Evolutionary conservation across 2,329 filamentous ascomycete species (phyloP).

Genomic region (Mycocentrospora acerina): DNA sequence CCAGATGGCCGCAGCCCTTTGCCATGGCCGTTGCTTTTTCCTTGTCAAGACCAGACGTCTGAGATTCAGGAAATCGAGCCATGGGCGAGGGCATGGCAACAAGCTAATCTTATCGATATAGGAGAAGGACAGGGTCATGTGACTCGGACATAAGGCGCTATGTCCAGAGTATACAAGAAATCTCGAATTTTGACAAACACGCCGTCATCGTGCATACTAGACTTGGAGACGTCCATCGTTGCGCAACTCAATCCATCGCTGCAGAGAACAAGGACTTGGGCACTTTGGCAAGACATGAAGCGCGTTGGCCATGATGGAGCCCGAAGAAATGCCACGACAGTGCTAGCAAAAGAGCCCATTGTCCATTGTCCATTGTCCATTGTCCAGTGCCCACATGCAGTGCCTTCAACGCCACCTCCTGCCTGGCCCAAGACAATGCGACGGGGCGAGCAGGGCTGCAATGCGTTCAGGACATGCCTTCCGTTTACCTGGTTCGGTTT

Average conservation of each 20-base stretch:
- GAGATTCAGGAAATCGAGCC: too few species aligned
- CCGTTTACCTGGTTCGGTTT: conserved; percentile 1
- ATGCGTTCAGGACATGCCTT: conserved; percentile 2
- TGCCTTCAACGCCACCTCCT: conserved; percentile 6
- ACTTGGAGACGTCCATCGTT: conserved; percentile 7
- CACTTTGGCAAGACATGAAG: too few species aligned
- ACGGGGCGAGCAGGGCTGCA: conserved; percentile 4
- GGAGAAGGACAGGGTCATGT: too few species aligned
- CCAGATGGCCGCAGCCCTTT: too few species aligned
- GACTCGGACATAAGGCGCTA: too few species aligned
- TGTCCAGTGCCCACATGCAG: conserved; percentile 1
- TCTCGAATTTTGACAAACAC: background rate
- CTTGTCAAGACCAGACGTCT: too few species aligned
- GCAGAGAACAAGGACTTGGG: conserved; percentile 2
- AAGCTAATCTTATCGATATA: too few species aligned
- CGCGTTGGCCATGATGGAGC: too few species aligned
- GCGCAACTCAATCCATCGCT: conserved; percentile 3
- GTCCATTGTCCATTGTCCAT: conserved; percentile 6
- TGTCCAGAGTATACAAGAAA: too few species aligned
- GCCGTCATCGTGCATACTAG: conserved; percentile 9
- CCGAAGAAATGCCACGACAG: too few species aligned
- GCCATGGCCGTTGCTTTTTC: too few species aligned
- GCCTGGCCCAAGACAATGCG: conserved; percentile 7
- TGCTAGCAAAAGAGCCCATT: conserved; percentile 1
- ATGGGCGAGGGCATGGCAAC: too few species aligned